Evolutionary conservation across 371 early-diverging fungal species (phyloP).

Genomic region (Mortierella sp.): DNA sequence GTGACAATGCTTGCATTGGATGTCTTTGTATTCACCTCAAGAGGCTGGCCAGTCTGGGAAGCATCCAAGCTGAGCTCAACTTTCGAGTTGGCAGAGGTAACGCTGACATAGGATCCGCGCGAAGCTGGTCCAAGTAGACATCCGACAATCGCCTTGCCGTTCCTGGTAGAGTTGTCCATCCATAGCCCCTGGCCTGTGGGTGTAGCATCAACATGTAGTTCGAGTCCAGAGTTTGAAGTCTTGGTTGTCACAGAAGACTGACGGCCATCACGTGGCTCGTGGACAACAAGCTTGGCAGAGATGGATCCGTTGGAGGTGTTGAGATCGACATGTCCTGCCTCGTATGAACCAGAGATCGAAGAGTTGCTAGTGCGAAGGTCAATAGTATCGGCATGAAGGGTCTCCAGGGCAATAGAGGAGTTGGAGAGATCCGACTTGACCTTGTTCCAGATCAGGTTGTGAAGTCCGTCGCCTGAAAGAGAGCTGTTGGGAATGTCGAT

Average conservation of each 20-base stretch:
- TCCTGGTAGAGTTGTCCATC: slow-evolving; percentile 42
- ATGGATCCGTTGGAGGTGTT: slow-evolving; percentile 37
- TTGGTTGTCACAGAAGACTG: slow-evolving; percentile 28
- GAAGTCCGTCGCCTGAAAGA: slow-evolving; percentile 31
- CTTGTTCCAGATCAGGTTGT: slow-evolving; percentile 24
- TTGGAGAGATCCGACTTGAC: slow-evolving; percentile 31
- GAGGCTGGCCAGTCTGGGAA: slow-evolving; percentile 35
- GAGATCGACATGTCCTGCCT: slow-evolving; percentile 35
- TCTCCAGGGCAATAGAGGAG: slow-evolving; percentile 34
- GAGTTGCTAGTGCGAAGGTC: slow-evolving; percentile 41
- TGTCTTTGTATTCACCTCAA: slow-evolving; percentile 45
- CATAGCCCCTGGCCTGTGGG: slow-evolving; percentile 26
- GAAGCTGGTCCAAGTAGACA: slow-evolving; percentile 30
- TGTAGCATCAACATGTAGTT: slow-evolving; percentile 46
- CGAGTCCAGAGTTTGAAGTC: slow-evolving; percentile 32
- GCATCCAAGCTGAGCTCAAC: slow-evolving; percentile 55
- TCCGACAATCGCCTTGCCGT: slow-evolving; percentile 42
- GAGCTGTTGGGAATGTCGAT: slow-evolving; percentile 47
- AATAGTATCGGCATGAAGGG: slow-evolving; percentile 37
- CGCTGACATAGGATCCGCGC: slow-evolving; percentile 22
- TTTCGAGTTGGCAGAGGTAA: slow-evolving; percentile 29
- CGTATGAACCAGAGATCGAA: slow-evolving; percentile 29
- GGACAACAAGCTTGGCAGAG: slow-evolving; percentile 34
- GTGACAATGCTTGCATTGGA: slow-evolving; percentile 34
- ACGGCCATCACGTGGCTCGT: slow-evolving; percentile 19